A percentile compares a stretch with the other conserved stretches of the same genome.
These are phyloP conservation scores for Ophioceras dolichostomum DNA, from an alignment of 2,329 filamentous ascomycete species.

Conservation along the genomic window DNA sequence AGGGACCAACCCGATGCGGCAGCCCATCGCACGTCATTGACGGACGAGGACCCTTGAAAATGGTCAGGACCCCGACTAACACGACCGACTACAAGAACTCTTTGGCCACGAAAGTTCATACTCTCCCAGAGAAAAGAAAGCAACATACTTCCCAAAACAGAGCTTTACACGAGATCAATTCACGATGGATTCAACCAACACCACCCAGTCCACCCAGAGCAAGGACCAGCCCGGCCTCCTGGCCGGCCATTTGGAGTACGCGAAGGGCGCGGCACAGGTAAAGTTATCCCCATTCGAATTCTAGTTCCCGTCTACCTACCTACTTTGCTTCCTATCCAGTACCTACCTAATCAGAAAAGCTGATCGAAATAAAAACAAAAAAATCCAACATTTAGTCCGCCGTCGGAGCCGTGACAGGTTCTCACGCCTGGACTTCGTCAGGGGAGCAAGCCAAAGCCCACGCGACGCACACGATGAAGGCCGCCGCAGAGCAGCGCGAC, in stretches of 20 bases:
- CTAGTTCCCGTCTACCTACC: no score
- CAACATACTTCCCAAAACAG: no score
- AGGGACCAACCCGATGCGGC: no score
- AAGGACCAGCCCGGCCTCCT: conserved; percentile 45
- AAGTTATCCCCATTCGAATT: conserved; percentile 9
- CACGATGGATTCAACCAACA: conserved; percentile 15
- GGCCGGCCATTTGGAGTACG: conserved; percentile 52
- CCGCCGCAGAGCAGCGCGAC: conserved; percentile 44
- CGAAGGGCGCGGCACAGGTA: conserved; percentile 57
- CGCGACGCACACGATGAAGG: conserved; percentile 50
- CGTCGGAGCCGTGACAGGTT: conserved; percentile 50
- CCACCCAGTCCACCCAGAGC: conserved; percentile 7
- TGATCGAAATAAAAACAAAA: no score
- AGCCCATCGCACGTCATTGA: no score
- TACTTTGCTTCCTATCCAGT: conserved; percentile 5
- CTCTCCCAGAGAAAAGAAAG: no score
- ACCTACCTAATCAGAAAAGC: no score
- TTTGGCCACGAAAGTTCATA: no score
- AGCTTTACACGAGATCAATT: no score
- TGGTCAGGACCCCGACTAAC: no score
- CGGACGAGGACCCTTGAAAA: no score
- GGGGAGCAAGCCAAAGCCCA: conserved; percentile 52
- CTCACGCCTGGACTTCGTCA: conserved; percentile 48
- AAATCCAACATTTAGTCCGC: conserved; percentile 28
- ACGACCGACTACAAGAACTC: no score